Evolutionary conservation across 495 filamentous ascomycete species (phyloP).

Genomic region (Penicillium fimorum): DNA sequence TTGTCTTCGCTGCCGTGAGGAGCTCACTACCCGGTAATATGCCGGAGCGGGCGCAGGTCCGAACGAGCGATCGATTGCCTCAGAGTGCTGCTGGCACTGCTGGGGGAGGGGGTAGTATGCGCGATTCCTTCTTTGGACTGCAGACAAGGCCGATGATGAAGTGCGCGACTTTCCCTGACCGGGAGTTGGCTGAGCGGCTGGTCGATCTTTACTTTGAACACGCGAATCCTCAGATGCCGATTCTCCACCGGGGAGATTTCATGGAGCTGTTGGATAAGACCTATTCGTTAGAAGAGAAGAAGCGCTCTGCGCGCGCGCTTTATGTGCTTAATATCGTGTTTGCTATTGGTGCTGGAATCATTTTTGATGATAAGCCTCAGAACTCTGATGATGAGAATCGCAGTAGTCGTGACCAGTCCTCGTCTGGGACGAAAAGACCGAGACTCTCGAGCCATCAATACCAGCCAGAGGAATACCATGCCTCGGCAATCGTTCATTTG

Average conservation of each 20-base stretch:
- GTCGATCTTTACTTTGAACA: slow-evolving; percentile 89
- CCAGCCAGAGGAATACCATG: slow-evolving; percentile 94
- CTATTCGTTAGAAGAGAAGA: slow-evolving; percentile 65
- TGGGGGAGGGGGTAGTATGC: slow-evolving; percentile 69
- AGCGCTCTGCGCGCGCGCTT: slow-evolving; percentile 75
- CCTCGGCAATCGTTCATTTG: slow-evolving; percentile 85
- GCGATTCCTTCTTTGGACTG: slow-evolving; percentile 92
- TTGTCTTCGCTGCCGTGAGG: slow-evolving; percentile 93
- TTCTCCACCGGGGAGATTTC: slow-evolving; percentile 85
- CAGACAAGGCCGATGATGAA: slow-evolving; percentile 86
- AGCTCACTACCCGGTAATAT: slow-evolving; percentile 61
- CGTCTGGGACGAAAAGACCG: slow-evolving; percentile 49
- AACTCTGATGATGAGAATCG: slow-evolving; percentile 40
- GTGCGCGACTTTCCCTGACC: slow-evolving; percentile 80
- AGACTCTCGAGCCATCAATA: slow-evolving; percentile 62
- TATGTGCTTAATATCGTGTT: slow-evolving; percentile 98
- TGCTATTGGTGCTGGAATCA: slow-evolving; percentile 91
- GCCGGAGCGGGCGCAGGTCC: slow-evolving; percentile 57
- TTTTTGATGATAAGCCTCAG: slow-evolving; percentile 63
- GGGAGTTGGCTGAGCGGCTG: slow-evolving; percentile 66
- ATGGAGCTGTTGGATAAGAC: slow-evolving; percentile 77
- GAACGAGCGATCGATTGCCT: slow-evolving; percentile 47
- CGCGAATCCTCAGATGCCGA: slow-evolving; percentile 92
- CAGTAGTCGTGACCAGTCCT: slow-evolving; percentile 31
- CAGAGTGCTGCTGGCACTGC: slow-evolving; percentile 38